Evolutionary conservation across 2,329 filamentous ascomycete species (phyloP).

Genomic region (Juglanconis oblonga): DNA sequence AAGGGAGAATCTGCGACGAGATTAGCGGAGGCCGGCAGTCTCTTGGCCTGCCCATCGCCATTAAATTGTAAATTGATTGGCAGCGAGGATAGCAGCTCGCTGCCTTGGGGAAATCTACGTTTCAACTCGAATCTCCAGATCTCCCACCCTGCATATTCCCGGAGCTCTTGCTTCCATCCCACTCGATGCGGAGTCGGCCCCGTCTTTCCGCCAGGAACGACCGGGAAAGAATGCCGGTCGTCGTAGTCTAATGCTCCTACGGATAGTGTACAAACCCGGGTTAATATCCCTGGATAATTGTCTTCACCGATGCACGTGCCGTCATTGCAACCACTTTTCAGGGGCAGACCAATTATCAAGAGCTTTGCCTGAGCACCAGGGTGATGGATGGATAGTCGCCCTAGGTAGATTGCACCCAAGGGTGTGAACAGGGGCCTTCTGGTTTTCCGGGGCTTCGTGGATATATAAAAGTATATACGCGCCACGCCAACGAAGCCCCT

Average conservation of each 20-base stretch:
- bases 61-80: too few relatives aligned
- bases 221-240: neutral
- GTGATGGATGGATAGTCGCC: neutral
- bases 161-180: slow-evolving; percentile 2
- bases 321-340: neutral
- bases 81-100: too few relatives aligned
- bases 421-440: neutral
- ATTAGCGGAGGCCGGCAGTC: too few relatives aligned
- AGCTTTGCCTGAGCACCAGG: neutral
- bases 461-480: neutral
- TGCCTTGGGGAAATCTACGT: too few relatives aligned
- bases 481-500: too few relatives aligned
- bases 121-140: too few relatives aligned
- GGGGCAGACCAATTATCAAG: neutral
- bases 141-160: neutral
- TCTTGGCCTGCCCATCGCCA: too few relatives aligned
- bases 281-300: neutral
- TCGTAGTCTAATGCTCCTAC: neutral
- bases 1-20: too few relatives aligned
- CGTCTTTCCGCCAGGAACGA: neutral
- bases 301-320: neutral
- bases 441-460: neutral
- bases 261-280: neutral
- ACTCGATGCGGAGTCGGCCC: neutral
- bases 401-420: neutral